Base-by-base conservation (phyloP, 768 basidiomycete species). In the Rhizopogon roseolus region DNA sequence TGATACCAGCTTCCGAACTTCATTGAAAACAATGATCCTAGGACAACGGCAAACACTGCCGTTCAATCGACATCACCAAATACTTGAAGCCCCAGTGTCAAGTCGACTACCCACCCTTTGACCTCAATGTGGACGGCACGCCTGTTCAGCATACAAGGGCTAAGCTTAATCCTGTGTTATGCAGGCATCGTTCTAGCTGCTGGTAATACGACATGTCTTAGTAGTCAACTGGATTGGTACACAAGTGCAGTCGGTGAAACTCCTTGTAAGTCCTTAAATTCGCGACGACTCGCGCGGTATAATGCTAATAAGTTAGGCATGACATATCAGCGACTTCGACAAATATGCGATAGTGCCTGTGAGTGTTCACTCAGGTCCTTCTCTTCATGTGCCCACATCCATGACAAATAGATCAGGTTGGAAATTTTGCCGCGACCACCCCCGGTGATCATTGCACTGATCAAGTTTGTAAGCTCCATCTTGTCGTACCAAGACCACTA, bases 321-420 rank as follows among this genome's bases (percentile, higher is more conserved):
- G 38, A 64, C 63, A 7, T 64, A 64, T 43, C 54, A 63, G 43
- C 55, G 54, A n/a, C 52, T 64, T 14, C 52, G 60, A n/a, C 62
- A 59, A 44, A 64, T 64, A 46, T 64, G 63, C 46, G 42, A 56
- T 17, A 46, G 17, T 13, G 8, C 34, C 4, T 64, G 63, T 63
- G 22, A 25, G 63, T 49, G 25, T 46, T 22, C 9, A 25, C 46
- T 11, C 16, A 45, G 7, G 27, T 4, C 4, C 17, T 16, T 50
- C 36, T 34, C 17, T 50, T 17, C 28, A 28, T 51, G 52, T 19
- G 22, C 34, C 32, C 11, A 44, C 22, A 16, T 3, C 27, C 9
- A 14, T 52, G 5, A 7, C 11, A 49, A 44, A 11, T 32, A 52
- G 52, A 53, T 39, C 4, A 14, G 4, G 52, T 53, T 14, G 46